Evolutionary conservation across 768 basidiomycete species (phyloP).

Genomic region (Rhodotorula babjevae): DNA sequence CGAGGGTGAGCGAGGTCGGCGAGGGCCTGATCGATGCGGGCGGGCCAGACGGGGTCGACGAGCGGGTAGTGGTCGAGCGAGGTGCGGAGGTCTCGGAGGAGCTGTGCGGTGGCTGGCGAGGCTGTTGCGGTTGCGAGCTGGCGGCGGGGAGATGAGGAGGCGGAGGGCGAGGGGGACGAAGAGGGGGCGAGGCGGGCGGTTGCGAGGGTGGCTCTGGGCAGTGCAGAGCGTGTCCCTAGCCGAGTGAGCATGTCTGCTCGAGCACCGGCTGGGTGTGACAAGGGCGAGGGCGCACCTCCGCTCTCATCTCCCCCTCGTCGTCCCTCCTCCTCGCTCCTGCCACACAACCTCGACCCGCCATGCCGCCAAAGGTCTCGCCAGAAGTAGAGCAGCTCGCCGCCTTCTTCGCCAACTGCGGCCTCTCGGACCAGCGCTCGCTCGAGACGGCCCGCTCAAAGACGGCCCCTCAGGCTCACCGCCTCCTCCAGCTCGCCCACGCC

Average conservation of each 20-base stretch:
- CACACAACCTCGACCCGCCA: not conserved
- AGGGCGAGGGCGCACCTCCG: too few relatives aligned
- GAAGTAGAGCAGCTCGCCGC: slow-evolving; percentile 18
- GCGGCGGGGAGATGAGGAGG: slow-evolving; percentile 2
- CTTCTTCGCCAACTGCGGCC: slow-evolving; percentile 27
- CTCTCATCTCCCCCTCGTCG: not conserved
- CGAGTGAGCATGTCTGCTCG: not conserved
- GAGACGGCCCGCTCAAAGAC: slow-evolving; percentile 30
- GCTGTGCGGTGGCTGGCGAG: not conserved
- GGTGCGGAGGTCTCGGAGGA: slow-evolving; percentile 2
- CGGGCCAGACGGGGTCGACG: slow-evolving; percentile 2
- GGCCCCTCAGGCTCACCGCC: not conserved
- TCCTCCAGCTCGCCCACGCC: slow-evolving; percentile 14
- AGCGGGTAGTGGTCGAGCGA: slow-evolving; percentile 5
- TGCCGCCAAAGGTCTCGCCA: slow-evolving; percentile 18
- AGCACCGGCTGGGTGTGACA: too few relatives aligned
- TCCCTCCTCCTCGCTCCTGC: not conserved
- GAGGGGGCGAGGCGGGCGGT: too few relatives aligned
- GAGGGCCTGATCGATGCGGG: slow-evolving; percentile 7
- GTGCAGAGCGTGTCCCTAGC: fast-evolving
- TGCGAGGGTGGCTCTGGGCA: not conserved
- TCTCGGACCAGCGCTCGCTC: slow-evolving; percentile 14
- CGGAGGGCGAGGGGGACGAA: not conserved
- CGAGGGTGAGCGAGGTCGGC: not conserved
- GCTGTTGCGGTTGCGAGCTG: not conserved